phyloP scores from a whole-genome alignment of 129 eudicot genomes.

The Glebionis coronaria region DNA sequence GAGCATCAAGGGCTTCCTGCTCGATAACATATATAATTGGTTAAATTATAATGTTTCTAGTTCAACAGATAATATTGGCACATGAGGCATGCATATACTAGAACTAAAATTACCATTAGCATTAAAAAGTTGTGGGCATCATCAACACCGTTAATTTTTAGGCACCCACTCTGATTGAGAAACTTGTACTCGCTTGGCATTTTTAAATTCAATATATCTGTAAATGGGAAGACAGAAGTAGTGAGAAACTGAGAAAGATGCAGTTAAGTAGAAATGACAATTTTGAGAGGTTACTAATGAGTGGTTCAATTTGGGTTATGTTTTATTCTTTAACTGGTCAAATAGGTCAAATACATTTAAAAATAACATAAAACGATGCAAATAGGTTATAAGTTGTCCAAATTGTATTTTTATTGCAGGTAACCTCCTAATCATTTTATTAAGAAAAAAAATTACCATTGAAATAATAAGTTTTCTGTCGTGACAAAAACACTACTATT shows the following conservation, averaged over 20 bases:
- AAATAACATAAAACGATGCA: too few species aligned
- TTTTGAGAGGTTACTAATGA: background rate
- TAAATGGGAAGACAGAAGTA: too few species aligned
- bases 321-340: background rate
- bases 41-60: conserved; percentile 7
- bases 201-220: too few species aligned
- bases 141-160: conserved; percentile 60
- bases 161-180: conserved; percentile 82
- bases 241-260: conserved; percentile 5
- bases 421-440: too few species aligned
- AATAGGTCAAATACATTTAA: background rate
- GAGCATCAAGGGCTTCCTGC: too few species aligned
- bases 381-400: too few species aligned
- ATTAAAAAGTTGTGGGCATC: conserved; percentile 61
- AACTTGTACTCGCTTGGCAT: conserved; percentile 56
- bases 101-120: conserved; percentile 52
- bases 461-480: background rate
- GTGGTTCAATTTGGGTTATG: background rate
- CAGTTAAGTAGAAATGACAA: background rate
- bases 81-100: background rate
- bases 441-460: too few species aligned
- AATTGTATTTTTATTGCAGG: too few species aligned
- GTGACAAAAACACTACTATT: background rate
- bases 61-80: conserved; percentile 8
- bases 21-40: too few species aligned